Conservation (phyloP, 2,329 filamentous ascomycete genomes). For the Zymoseptoria passerinii region DNA sequence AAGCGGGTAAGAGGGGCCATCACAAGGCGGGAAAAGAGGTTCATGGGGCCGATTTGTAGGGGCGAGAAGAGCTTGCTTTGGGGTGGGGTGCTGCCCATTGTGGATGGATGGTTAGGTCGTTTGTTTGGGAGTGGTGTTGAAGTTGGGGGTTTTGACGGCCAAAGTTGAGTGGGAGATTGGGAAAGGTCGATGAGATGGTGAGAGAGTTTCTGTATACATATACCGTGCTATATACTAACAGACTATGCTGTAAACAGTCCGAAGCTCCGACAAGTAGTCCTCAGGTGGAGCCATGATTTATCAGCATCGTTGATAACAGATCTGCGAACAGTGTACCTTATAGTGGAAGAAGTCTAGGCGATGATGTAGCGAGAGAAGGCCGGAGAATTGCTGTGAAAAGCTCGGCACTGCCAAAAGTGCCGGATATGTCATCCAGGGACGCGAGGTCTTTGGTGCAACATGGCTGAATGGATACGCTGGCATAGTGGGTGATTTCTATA, state of each 20-base stretch:
- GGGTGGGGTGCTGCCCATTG: constrained; percentile 9
- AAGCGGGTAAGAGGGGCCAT: constrained; percentile 49
- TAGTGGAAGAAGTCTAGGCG: too few species aligned
- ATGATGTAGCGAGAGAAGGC: not conserved
- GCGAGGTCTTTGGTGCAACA: not conserved
- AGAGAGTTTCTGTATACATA: not conserved
- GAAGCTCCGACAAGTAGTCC: not conserved
- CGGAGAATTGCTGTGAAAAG: not conserved
- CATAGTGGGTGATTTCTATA: too few species aligned
- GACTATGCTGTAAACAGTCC: too few species aligned
- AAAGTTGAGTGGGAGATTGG: too few species aligned
- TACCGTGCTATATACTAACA: too few species aligned
- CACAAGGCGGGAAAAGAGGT: constrained; percentile 39
- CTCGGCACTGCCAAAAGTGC: not conserved
- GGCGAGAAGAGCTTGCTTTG: constrained; percentile 30
- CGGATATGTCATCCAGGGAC: not conserved
- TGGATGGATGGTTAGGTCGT: not conserved
- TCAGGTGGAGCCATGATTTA: constrained; percentile 5
- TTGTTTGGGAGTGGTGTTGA: not conserved
- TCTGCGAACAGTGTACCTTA: too few species aligned
- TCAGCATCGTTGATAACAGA: constrained; percentile 1
- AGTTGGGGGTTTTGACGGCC: too few species aligned
- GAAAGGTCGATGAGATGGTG: not conserved
- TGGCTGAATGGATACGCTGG: too few species aligned
- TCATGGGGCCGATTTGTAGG: constrained; percentile 33